Base-by-base conservation (phyloP, 495 filamentous ascomycete genomes). In the Neurospora tetraspora region DNA sequence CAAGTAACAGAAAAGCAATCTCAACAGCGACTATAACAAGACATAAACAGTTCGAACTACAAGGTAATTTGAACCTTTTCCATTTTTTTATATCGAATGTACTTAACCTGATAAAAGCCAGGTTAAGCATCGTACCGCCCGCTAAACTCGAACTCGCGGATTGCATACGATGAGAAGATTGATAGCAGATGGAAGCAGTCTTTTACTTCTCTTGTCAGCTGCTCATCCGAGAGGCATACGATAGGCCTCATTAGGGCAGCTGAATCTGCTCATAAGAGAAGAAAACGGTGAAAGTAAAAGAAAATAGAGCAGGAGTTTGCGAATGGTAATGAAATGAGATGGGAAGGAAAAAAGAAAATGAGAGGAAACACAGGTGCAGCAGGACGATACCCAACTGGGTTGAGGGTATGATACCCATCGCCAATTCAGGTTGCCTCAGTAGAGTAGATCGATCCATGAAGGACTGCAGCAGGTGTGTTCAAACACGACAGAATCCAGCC, bases 401-500 rank as follows among this genome's bases (percentile, higher is more conserved):
- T 59, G 12, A 59, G 47, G 23, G 47, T 53, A 23, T 27, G n/a
- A 12, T 27, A 20, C 45, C 20, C n/a, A 27, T 12, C n/a, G 45
- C n/a, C n/a, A 53, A 14, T 53, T 27, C n/a, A 14, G 45, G 10
- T 12, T 59, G 47, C 23, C 27, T 65, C 31, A 65, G 53, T 65
- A 65, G 53, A 65, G 53, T 18, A 8, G 27, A 65, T 65, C 23
- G 53, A 65, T 36, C 53, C 31, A 36, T 65, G 53, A 65, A 65
- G 27, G 53, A 36, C 53, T 65, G 53, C 53, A 65, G 71, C 78
- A 80, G n/a, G 65, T 70, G 42, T 79, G 74, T 73, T 79, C 79
- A 70, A 77, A 79, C 8, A 77, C 40, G 6, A 80, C 74, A 73
- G 71, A 59, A 65, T 80, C 79, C 8, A 79, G 69, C 79, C 79